A percentile compares a stretch with the other conserved stretches of the same genome.
phyloP scores from a whole-genome alignment of 1,284 basidiomycete species.

The Malassezia japonica region DNA sequence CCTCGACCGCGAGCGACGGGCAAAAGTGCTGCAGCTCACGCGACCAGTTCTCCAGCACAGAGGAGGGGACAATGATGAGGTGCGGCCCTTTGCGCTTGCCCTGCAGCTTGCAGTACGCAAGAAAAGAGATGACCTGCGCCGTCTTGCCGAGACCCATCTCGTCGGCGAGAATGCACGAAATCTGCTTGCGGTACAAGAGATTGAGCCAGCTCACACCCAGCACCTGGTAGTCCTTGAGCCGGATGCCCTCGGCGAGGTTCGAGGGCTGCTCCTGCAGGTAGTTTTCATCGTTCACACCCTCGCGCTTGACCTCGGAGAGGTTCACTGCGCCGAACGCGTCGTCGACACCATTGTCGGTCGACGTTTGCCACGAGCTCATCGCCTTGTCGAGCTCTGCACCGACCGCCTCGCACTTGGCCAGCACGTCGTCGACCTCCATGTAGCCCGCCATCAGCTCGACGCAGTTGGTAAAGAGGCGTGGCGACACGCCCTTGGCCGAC shows the following conservation, averaged over 20 bases:
- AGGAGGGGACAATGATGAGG: conserved; percentile 79
- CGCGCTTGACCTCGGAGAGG: conserved; percentile 25
- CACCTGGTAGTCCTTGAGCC: conserved; percentile 90
- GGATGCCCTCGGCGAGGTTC: conserved; percentile 61
- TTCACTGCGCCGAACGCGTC: conserved; percentile 28
- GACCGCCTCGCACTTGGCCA: conserved; percentile 77
- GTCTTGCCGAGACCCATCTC: conserved; percentile 77
- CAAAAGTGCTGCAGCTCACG: conserved; percentile 88
- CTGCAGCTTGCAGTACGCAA: conserved; percentile 73
- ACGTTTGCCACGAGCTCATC: conserved; percentile 64
- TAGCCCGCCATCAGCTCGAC: conserved; percentile 76
- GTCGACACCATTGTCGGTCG: conserved; percentile 47
- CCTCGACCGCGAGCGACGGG: conserved; percentile 69
- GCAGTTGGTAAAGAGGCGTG: conserved; percentile 81
- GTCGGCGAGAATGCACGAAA: conserved; percentile 92
- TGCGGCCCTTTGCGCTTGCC: conserved; percentile 68
- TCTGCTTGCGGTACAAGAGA: conserved; percentile 66
- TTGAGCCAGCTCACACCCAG: conserved; percentile 96
- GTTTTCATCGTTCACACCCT: conserved; percentile 28
- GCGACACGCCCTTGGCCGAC: conserved; percentile 84
- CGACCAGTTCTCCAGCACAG: conserved; percentile 96
- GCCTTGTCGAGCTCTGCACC: conserved; percentile 58
- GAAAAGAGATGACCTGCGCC: conserved; percentile 92
- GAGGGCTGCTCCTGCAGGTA: conserved; percentile 67
- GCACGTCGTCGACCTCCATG: conserved; percentile 75